Evolutionary conservation across 768 basidiomycete genomes (phyloP).

Genomic region (Mycena venus): DNA sequence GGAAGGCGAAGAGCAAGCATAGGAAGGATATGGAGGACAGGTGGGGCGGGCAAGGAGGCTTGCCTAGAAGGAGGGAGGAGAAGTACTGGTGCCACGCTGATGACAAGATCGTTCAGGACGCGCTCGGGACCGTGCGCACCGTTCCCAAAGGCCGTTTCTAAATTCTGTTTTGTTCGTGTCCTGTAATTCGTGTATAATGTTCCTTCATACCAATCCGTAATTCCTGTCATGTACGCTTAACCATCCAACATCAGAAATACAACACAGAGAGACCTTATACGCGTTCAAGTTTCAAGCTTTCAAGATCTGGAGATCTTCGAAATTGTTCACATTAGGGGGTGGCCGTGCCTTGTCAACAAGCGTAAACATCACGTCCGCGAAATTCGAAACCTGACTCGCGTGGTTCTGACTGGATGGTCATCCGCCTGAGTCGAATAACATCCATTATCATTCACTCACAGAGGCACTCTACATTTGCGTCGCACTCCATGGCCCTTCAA

Average conservation of each 20-base stretch:
- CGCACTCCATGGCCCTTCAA: conserved; percentile 18
- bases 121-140: conserved; percentile 14
- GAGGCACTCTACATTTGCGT: background rate
- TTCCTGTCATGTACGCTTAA: no score
- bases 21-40: conserved; percentile 34
- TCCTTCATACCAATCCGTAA: no score
- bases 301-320: no score
- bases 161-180: background rate
- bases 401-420: conserved; percentile 13
- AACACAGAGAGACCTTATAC: no score
- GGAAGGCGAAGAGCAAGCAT: conserved; percentile 29
- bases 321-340: no score
- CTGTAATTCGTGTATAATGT: no score
- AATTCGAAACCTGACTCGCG: no score
- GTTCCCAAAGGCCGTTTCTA: background rate
- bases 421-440: conserved; percentile 7
- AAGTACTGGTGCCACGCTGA: conserved; percentile 2
- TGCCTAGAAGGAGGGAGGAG: conserved; percentile 26
- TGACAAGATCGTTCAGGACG: conserved; percentile 17
- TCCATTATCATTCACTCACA: background rate
- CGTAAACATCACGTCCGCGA: background rate
- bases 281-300: no score
- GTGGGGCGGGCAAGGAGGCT: conserved; percentile 34
- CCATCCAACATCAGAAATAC: no score
- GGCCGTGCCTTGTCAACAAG: no score